These are phyloP conservation scores for Rhododendron ferrugineum DNA, from an alignment of 148 eudicot species.

Conservation along the genomic window DNA sequence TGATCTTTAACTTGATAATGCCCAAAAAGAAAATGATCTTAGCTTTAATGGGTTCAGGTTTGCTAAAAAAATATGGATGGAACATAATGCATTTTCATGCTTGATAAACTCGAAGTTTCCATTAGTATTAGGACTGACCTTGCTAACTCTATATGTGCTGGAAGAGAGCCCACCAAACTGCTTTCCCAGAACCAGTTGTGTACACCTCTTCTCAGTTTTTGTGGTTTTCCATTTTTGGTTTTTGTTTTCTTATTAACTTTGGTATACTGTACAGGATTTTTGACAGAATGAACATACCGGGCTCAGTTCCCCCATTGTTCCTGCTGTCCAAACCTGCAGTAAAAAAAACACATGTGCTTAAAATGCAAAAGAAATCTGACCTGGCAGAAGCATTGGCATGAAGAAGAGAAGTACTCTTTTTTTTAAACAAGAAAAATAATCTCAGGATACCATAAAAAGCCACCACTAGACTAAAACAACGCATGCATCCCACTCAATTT, in stretches of 20 bases:
- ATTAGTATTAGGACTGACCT: background rate
- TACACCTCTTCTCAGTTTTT: background rate
- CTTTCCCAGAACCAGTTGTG: background rate
- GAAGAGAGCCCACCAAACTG: constrained; percentile 5
- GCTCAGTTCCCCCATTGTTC: constrained; percentile 99
- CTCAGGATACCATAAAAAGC: background rate
- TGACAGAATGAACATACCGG: constrained; percentile 53
- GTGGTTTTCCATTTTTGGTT: background rate
- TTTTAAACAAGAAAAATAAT: background rate
- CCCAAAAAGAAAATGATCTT: background rate
- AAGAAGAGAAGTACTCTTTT: background rate
- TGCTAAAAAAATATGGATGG: background rate
- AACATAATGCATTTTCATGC: background rate
- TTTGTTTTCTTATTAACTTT: background rate
- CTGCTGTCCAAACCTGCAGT: constrained; percentile 95
- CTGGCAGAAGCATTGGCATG: background rate
- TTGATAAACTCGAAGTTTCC: background rate
- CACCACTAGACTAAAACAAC: background rate
- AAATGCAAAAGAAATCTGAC: background rate
- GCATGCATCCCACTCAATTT: background rate
- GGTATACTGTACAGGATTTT: background rate
- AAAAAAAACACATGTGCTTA: background rate
- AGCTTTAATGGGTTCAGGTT: background rate
- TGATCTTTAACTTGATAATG: background rate
- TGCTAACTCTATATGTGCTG: background rate